Percentiles rank a stretch among this genome's conserved stretches.
Evolutionary conservation across 2,329 filamentous ascomycete genomes (phyloP).

Genomic region (Didymella exigua): DNA sequence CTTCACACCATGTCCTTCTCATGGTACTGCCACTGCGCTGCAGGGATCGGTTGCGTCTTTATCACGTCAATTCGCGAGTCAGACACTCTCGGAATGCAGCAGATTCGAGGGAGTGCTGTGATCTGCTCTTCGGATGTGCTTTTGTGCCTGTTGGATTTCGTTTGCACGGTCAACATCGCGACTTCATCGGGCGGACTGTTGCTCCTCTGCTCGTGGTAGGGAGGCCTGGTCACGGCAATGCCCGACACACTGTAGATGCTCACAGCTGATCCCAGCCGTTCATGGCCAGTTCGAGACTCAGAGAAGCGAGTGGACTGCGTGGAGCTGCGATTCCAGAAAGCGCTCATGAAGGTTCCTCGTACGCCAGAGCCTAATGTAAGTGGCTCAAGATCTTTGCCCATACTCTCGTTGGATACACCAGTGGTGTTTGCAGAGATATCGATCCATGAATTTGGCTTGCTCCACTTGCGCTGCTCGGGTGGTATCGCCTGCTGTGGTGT

Average conservation of each 20-base stretch:
- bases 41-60: neutral
- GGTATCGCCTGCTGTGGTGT: neutral
- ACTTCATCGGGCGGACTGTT: neutral
- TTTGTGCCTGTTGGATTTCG: neutral
- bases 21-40: neutral
- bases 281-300: conserved; percentile 6
- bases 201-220: conserved; percentile 4
- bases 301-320: conserved; percentile 4
- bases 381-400: neutral
- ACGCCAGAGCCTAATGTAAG: neutral
- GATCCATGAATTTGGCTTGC: conserved; percentile 1
- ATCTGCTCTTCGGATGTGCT: conserved; percentile 6
- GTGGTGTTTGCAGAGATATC: neutral
- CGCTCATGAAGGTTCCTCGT: conserved; percentile 15
- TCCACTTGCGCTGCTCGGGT: neutral
- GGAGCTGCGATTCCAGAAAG: conserved; percentile 13
- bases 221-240: conserved; percentile 12
- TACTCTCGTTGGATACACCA: neutral
- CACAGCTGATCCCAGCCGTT: conserved; percentile 13
- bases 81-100: conserved; percentile 23
- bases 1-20: neutral
- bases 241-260: conserved; percentile 18
- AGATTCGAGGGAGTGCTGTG: conserved; percentile 24
- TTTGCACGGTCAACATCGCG: neutral
- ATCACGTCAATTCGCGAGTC: conserved; percentile 1